phyloP scores from a whole-genome alignment of 2,329 filamentous ascomycete species.

The Bretziella fagacearum region DNA sequence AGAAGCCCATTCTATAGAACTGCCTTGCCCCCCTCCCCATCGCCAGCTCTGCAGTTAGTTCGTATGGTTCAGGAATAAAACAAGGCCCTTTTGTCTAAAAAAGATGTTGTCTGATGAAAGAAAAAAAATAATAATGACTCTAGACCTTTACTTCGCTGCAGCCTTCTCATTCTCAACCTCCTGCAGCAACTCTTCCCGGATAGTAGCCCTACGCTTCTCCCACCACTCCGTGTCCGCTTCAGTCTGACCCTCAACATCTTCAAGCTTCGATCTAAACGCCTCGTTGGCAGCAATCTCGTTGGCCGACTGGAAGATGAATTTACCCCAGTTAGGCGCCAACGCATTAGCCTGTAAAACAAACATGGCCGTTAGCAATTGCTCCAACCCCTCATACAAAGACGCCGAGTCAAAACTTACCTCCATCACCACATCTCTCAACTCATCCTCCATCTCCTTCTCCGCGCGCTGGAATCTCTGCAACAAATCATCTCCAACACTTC shows the following conservation, averaged over 20 bases:
- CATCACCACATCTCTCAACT: conserved; percentile 80
- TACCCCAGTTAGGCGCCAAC: conserved; percentile 74
- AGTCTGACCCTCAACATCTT: conserved; percentile 55
- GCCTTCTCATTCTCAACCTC: conserved; percentile 54
- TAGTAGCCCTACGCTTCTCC: conserved; percentile 62
- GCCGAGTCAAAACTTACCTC: conserved; percentile 45
- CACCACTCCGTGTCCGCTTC: conserved; percentile 76
- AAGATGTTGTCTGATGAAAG: too few relatives aligned
- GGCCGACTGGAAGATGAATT: conserved; percentile 89
- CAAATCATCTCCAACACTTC: conserved; percentile 87
- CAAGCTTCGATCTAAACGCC: conserved; percentile 54
- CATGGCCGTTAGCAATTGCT: neutral
- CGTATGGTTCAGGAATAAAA: too few relatives aligned
- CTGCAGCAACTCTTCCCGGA: conserved; percentile 65
- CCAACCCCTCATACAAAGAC: neutral
- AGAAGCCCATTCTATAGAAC: too few relatives aligned
- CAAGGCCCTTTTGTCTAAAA: too few relatives aligned
- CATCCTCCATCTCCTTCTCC: conserved; percentile 95
- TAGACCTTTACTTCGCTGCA: conserved; percentile 16
- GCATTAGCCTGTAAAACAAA: conserved; percentile 57
- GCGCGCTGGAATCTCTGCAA: conserved; percentile 84
- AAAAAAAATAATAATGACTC: too few relatives aligned
- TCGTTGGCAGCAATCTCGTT: conserved; percentile 89
- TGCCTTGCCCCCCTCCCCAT: too few relatives aligned
- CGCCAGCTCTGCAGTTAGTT: too few relatives aligned